Conservation (phyloP, 345 rosid genomes). For the Corchorus capsularis region DNA sequence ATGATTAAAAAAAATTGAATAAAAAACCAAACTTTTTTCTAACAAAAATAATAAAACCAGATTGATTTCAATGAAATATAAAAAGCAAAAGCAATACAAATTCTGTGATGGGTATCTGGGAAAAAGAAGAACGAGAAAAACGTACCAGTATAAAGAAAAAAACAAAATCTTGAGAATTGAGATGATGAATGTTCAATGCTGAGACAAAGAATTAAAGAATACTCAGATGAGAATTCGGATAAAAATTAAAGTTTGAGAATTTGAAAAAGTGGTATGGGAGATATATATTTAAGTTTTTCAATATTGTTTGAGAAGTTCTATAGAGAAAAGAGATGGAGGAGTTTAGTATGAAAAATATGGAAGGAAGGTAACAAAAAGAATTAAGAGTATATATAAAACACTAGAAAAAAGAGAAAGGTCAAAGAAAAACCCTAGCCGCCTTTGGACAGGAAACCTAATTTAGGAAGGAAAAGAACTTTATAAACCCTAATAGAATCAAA, state of each 20-base stretch:
- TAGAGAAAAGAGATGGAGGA: neutral
- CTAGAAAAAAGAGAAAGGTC: too few relatives aligned
- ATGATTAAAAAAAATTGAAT: neutral
- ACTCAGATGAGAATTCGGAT: slow-evolving; percentile 1
- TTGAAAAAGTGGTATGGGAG: neutral
- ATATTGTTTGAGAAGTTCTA: neutral
- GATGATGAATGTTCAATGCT: slow-evolving; percentile 6
- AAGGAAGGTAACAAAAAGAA: neutral
- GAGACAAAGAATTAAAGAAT: slow-evolving; percentile 5
- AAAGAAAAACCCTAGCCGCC: slow-evolving; percentile 58
- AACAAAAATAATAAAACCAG: slow-evolving; percentile 9
- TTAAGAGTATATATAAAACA: neutral
- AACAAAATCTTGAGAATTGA: slow-evolving; percentile 5
- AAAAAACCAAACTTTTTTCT: neutral
- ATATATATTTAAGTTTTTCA: neutral
- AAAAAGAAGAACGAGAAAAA: slow-evolving; percentile 1
- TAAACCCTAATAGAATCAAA: neutral
- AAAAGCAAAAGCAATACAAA: neutral
- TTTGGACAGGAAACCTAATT: neutral
- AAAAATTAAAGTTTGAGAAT: neutral
- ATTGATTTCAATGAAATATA: slow-evolving; percentile 4
- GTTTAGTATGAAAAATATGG: neutral
- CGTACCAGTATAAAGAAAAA: slow-evolving; percentile 5
- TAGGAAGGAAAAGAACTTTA: neutral
- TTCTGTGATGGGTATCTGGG: neutral